A percentile compares a stretch with the other conserved stretches of the same genome.
phyloP scores from a whole-genome alignment of 495 filamentous ascomycete species.

The Aspergillus steynii region DNA sequence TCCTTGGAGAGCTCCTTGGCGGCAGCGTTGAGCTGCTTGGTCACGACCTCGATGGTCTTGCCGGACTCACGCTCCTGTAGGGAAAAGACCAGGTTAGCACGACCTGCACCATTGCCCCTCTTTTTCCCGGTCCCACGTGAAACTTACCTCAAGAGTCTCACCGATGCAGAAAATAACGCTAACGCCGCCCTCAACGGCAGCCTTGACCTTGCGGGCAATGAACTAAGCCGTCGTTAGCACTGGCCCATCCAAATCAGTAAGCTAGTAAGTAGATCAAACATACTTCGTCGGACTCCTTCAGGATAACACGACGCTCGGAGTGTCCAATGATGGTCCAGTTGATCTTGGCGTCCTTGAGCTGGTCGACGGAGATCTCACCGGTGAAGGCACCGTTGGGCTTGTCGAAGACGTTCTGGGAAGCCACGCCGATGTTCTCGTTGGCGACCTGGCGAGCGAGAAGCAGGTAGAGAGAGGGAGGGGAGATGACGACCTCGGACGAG shows the following conservation, averaged over 20 bases:
- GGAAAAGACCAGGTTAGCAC: background rate
- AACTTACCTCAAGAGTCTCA: conserved; percentile 76
- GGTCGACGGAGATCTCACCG: conserved; percentile 88
- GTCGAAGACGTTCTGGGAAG: conserved; percentile 95
- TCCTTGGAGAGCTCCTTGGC: conserved; percentile 59
- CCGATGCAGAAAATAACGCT: conserved; percentile 95
- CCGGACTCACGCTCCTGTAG: conserved; percentile 75
- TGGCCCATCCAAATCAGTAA: background rate
- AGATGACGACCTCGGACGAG: conserved; percentile 79
- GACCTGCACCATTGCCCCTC: background rate
- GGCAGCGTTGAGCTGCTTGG: conserved; percentile 70
- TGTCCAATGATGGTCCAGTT: conserved; percentile 91
- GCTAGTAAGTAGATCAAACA: conserved; percentile 14
- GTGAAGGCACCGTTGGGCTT: conserved; percentile 97
- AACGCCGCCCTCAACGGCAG: conserved; percentile 81
- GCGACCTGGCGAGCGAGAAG: conserved; percentile 76
- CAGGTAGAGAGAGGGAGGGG: conserved; percentile 89
- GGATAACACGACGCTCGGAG: conserved; percentile 84
- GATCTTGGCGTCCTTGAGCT: conserved; percentile 84
- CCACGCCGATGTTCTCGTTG: conserved; percentile 69
- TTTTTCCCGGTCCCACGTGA: background rate
- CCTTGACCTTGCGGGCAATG: conserved; percentile 89
- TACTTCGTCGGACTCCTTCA: conserved; percentile 77
- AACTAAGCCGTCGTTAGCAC: conserved; percentile 46
- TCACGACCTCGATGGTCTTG: conserved; percentile 90